Evolutionary conservation across 2,329 filamentous ascomycete genomes (phyloP).

Genomic region (Lasiodiplodia citricola): DNA sequence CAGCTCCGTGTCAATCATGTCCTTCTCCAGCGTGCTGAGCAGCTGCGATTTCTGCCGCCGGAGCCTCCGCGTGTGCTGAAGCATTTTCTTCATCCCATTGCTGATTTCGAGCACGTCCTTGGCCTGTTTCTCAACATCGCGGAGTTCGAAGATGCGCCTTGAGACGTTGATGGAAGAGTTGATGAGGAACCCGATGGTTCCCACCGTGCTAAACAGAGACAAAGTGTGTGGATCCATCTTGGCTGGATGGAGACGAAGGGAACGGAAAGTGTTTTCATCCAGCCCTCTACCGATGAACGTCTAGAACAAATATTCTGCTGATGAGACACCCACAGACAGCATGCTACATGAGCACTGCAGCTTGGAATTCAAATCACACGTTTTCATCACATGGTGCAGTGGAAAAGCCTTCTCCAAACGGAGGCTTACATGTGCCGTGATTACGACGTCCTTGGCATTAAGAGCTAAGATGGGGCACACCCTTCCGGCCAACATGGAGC

Average conservation of each 20-base stretch:
- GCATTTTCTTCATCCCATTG: constrained; percentile 26
- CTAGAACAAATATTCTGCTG: not conserved
- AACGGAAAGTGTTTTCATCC: not conserved
- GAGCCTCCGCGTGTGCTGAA: constrained; percentile 26
- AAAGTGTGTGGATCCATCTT: not conserved
- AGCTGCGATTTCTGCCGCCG: constrained; percentile 27
- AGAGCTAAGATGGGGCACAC: not conserved
- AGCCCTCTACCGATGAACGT: not conserved
- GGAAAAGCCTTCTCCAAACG: not conserved
- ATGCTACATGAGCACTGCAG: not conserved
- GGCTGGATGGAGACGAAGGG: not conserved
- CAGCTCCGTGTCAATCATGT: constrained; percentile 26
- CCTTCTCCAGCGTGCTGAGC: constrained; percentile 26
- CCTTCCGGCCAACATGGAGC: not conserved
- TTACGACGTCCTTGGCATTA: not conserved
- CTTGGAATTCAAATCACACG: not conserved
- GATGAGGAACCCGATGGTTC: constrained; percentile 1
- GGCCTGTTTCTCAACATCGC: constrained; percentile 28
- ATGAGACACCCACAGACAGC: not conserved
- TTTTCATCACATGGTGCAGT: not conserved
- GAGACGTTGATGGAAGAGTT: not conserved
- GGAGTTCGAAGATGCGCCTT: constrained; percentile 28
- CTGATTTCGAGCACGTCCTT: constrained; percentile 28
- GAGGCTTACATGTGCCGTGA: not conserved
- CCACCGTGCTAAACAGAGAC: not conserved